These are phyloP conservation scores for Astrocystis sublimbata DNA, from an alignment of 495 filamentous ascomycete species.

Conservation along the genomic window DNA sequence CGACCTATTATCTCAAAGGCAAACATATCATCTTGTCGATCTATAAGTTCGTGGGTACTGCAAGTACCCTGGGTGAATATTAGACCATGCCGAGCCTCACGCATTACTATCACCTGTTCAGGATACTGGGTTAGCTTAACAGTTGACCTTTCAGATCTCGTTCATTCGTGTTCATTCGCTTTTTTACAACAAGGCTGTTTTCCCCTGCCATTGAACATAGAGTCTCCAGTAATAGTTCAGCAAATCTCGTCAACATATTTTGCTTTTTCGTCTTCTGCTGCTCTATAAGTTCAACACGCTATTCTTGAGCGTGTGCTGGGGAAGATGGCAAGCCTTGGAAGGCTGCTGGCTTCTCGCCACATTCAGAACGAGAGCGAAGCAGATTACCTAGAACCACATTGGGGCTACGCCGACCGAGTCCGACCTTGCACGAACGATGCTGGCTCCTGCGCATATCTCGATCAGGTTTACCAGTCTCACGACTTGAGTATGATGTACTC, in stretches of 20 bases:
- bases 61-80: not conserved
- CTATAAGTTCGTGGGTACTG: not conserved
- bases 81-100: not conserved
- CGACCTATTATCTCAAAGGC: not conserved
- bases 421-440: conserved; percentile 60
- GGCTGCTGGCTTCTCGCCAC: conserved; percentile 22
- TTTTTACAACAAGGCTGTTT: not conserved
- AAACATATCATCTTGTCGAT: not conserved
- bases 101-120: not conserved
- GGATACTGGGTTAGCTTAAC: not conserved
- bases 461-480: conserved; percentile 61
- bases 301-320: conserved; percentile 16
- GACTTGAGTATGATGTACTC: conserved; percentile 61
- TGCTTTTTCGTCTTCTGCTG: not conserved
- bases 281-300: not conserved
- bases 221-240: not conserved
- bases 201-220: not conserved
- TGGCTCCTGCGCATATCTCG: conserved; percentile 65
- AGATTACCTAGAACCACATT: conserved; percentile 51
- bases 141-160: not conserved
- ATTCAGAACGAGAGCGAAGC: conserved; percentile 46
- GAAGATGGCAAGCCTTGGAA: conserved; percentile 20
- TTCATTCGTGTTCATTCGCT: too few relatives aligned
- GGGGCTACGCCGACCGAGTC: conserved; percentile 60
- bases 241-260: not conserved